phyloP scores from a whole-genome alignment of 148 eudicot species.

The Gaultheria prostrata region DNA sequence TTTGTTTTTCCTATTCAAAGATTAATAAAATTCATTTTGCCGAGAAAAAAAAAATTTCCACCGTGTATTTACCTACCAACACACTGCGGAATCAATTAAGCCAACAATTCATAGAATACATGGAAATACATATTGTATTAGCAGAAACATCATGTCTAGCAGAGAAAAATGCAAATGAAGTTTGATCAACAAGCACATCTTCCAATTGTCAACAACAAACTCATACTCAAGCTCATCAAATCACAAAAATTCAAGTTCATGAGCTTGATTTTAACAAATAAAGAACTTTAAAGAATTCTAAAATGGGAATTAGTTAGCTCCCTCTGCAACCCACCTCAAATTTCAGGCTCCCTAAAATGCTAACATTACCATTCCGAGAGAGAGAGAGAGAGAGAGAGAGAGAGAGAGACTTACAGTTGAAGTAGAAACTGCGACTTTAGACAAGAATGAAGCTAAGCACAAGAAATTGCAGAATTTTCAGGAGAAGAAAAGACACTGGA shows the following conservation, averaged over 20 bases:
- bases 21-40: too few relatives aligned
- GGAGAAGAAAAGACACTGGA: too few relatives aligned
- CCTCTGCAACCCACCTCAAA: background rate
- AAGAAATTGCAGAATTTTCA: too few relatives aligned
- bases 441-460: background rate
- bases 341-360: background rate
- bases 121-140: background rate
- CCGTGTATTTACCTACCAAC: background rate
- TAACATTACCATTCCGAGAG: background rate
- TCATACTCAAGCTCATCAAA: background rate
- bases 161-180: background rate
- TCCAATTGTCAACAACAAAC: background rate
- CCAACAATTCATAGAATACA: background rate
- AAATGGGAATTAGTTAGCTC: background rate
- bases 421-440: background rate
- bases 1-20: too few relatives aligned
- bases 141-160: background rate
- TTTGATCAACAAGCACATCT: background rate
- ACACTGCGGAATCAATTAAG: background rate
- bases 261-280: background rate
- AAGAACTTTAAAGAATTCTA: background rate
- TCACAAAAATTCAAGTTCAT: background rate
- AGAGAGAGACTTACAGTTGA: background rate
- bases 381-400: background rate
- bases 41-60: too few relatives aligned